Base-by-base conservation (phyloP, 345 rosid genomes). In the Corchorus capsularis region DNA sequence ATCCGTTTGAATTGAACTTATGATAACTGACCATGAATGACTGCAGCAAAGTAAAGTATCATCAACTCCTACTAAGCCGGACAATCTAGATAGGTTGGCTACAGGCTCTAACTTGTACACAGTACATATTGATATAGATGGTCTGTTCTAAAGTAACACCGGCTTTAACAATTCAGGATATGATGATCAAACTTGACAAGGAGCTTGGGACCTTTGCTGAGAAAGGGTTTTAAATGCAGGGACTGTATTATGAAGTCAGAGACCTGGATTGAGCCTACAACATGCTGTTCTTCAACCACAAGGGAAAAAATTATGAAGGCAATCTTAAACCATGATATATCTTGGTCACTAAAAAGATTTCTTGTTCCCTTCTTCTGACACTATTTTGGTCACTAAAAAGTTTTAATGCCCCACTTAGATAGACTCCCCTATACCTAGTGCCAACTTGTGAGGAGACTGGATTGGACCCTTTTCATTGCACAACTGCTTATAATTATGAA, bases 1-100 rank as follows among this genome's bases (percentile, higher is more conserved):
- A 60, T 60, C 63, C 39, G 27, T 27, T 13, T 57, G 37, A 22
- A 60, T 13, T 13, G 17, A 60, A 60, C 62, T 57, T 60, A 32
- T 43, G 5, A 37, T 1, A 69, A 50, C 15, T 69, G 72, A 69
- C 50, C 59, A 50, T 69, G 45, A 50, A n/a, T 69, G 15, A 9
- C 72, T 50, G 60, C 59, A 50, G 43, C 72, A 69, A 15, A 50
- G 27, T 32, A 69, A 8, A 32, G 27, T 49, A 68, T 53, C 72
- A 68, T 34, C 45, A 50, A 52, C 8, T 52, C 41, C 41, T 60
- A 50, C 11, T 12, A 47, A 22, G 39, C 20, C 43, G 4, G 2
- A 3, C 54, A 50, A 32, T 49, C 15, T 14, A 50, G 4, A 50
- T 27, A 50, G 46, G 45, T 16, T 27, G 22, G 55, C 41, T 16